phyloP scores from a whole-genome alignment of 495 filamentous ascomycete species.

The Apodospora peruviana region DNA sequence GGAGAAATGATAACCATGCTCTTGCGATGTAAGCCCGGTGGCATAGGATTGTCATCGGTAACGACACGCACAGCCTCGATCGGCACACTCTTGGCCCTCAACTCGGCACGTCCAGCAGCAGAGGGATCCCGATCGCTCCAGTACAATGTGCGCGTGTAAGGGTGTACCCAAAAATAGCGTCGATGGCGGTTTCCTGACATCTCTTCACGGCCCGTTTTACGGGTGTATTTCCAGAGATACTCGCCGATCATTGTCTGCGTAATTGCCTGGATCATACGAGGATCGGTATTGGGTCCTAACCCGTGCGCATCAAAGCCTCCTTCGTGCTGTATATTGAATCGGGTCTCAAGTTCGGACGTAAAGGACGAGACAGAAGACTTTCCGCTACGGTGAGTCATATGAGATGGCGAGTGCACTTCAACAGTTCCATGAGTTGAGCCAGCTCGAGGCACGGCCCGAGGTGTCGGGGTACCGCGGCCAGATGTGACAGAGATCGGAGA shows the following conservation, averaged over 20 bases:
- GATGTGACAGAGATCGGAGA: constrained; percentile 29
- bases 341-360: constrained; percentile 82
- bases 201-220: constrained; percentile 77
- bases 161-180: constrained; percentile 98
- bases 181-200: constrained; percentile 85
- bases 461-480: constrained; percentile 34
- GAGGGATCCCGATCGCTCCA: constrained; percentile 92
- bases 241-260: constrained; percentile 99
- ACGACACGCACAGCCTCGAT: constrained; percentile 92
- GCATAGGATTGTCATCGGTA: constrained; percentile 93
- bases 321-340: constrained; percentile 70
- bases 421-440: constrained; percentile 29
- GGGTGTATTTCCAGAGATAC: constrained; percentile 97
- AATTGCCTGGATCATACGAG: constrained; percentile 98
- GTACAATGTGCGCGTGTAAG: constrained; percentile 93
- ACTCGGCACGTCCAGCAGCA: constrained; percentile 65
- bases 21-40: constrained; percentile 89
- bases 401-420: constrained; percentile 36
- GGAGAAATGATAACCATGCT: constrained; percentile 87
- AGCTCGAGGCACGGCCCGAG: constrained; percentile 23
- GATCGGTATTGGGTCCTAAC: constrained; percentile 67
- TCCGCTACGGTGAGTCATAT: constrained; percentile 40
- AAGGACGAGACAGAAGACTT: constrained; percentile 93
- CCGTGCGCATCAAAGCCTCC: constrained; percentile 54
- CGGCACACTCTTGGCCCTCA: constrained; percentile 88